Evolutionary conservation across 331 rosid genomes (phyloP), one percentile per base, ranked within the genome.

Genomic region (Prunus yedoensis): DNA sequence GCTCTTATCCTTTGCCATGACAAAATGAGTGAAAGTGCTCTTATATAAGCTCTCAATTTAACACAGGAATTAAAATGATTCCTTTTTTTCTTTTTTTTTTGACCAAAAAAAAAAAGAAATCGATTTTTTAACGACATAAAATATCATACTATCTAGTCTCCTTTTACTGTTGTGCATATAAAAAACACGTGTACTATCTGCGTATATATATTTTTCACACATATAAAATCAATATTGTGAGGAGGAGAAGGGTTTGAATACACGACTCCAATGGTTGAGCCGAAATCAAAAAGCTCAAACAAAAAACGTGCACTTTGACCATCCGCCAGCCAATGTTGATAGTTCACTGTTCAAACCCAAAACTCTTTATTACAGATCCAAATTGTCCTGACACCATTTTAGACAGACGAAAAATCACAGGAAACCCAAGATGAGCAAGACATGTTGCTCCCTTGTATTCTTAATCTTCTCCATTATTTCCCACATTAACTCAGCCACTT

Each of bases 261-360:
- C 41, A 6, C 41, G 41, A 35, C 41, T 35, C 8, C 41, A 35
- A 1, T 35, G 6, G 71, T 0, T 49, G 4, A 18, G 10, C 47
- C 20, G 12, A 32, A 53, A 5, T 10, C 13, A n/a, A 8, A 54
- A 21, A 20, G 14, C 53, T 28, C 6, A 54, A 38, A n/a, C 20
- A 32, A 71, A 71, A 71, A 71, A 35, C 43, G 76, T 57, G 76
- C 38, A 41, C 17, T 25, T 69, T 50, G 76, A 56, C 54, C 53
- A 4, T 35, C 75, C 32, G 45, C 52, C 65, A 12, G 52, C 76
- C 76, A 71, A 6, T 12, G 41, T 56, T 71, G 76, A 57, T 46
- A 2, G 53, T 56, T 71, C 46, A 30, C 12, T 3, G 35, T 38
- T 12, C 54, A 20, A 18, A 32, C 43, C 67, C 46, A 62, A 28